These are phyloP conservation scores for Mucor irregularis DNA, from an alignment of 371 early-diverging fungal genomes.

Conservation along the genomic window DNA sequence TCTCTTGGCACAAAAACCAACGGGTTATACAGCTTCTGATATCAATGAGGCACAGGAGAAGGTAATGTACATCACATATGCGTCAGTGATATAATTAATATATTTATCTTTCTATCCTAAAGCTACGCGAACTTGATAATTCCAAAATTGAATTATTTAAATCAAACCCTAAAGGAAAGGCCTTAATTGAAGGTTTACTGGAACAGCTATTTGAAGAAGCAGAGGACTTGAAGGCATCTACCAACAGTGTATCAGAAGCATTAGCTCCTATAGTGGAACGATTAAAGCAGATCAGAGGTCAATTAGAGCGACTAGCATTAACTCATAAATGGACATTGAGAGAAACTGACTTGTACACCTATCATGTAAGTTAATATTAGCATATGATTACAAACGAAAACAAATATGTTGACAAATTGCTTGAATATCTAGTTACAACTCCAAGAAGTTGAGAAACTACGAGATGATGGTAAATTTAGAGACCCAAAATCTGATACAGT, in stretches of 20 bases:
- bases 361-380: slow-evolving; percentile 58
- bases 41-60: slow-evolving; percentile 62
- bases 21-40: slow-evolving; percentile 46
- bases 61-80: too few relatives aligned
- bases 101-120: background rate
- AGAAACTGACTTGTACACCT: slow-evolving; percentile 81
- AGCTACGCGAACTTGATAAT: slow-evolving; percentile 70
- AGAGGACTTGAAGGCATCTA: slow-evolving; percentile 77
- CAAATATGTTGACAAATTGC: background rate
- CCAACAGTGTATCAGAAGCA: slow-evolving; percentile 69
- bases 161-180: slow-evolving; percentile 72
- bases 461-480: slow-evolving; percentile 72
- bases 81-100: background rate
- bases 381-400: background rate
- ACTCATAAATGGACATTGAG: slow-evolving; percentile 84
- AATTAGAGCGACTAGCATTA: slow-evolving; percentile 70
- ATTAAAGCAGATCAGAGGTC: slow-evolving; percentile 71
- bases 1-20: slow-evolving; percentile 45
- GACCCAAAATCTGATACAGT: slow-evolving; percentile 61
- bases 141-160: slow-evolving; percentile 61
- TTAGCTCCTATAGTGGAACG: slow-evolving; percentile 74
- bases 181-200: slow-evolving; percentile 78
- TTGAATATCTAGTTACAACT: slow-evolving; percentile 64
- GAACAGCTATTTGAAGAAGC: slow-evolving; percentile 83
- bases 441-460: slow-evolving; percentile 68